These are phyloP conservation scores for Dactylellina leptospora DNA, from an alignment of 2,329 filamentous ascomycete species.

Conservation along the genomic window DNA sequence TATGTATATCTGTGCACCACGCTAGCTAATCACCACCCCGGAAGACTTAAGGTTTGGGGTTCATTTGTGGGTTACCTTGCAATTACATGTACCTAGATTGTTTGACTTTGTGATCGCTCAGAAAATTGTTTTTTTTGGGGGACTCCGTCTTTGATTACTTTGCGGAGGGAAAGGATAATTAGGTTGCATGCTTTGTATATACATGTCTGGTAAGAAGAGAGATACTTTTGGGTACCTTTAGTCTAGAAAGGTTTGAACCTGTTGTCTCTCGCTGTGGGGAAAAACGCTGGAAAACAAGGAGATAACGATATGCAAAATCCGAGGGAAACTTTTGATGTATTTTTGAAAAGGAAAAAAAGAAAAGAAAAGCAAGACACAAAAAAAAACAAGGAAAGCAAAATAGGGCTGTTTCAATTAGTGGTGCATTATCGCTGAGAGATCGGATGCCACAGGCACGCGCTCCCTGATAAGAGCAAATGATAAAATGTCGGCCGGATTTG, in stretches of 20 bases:
- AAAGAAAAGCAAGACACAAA: neutral
- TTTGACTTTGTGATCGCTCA: no score
- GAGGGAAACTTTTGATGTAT: conserved; percentile 21
- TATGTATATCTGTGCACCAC: neutral
- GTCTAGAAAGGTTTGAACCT: neutral
- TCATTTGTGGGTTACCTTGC: no score
- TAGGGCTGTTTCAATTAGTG: conserved; percentile 4
- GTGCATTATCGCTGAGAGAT: conserved; percentile 2
- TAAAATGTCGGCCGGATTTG: conserved; percentile 5
- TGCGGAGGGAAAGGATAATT: conserved; percentile 1
- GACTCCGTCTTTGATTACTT: neutral
- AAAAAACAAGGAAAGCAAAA: neutral
- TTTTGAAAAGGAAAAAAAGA: neutral
- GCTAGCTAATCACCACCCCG: no score
- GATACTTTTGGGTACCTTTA: no score
- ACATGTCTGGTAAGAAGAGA: no score
- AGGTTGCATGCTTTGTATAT: conserved; percentile 17
- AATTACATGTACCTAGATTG: no score
- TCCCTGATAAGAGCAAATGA: neutral
- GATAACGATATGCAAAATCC: conserved; percentile 4
- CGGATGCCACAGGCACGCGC: neutral
- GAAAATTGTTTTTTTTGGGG: no score
- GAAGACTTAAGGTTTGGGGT: no score
- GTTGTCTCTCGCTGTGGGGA: conserved; percentile 12
- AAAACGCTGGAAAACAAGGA: conserved; percentile 1